Conservation (phyloP, 345 rosid genomes). For the Euphorbia tirucalli region DNA sequence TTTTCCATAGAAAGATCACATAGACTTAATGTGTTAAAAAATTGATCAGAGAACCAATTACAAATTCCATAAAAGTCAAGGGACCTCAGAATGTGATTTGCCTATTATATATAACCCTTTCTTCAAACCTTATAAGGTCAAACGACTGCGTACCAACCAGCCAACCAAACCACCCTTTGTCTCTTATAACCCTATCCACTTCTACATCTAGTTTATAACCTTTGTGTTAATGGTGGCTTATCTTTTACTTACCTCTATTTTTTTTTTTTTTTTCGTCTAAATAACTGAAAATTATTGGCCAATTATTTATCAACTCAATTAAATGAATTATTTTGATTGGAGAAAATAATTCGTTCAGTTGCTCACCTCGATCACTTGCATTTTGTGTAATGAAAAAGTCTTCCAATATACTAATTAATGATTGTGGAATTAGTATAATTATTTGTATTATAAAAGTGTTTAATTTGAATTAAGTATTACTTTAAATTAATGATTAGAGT, state of each 20-base stretch:
- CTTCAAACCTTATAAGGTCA: neutral
- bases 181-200: neutral
- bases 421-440: neutral
- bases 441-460: neutral
- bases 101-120: neutral
- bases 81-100: too few species aligned
- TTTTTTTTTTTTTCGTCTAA: too few species aligned
- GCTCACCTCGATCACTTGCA: neutral
- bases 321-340: neutral
- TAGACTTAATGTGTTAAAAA: too few species aligned
- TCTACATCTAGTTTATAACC: neutral
- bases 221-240: neutral
- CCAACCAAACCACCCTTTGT: neutral
- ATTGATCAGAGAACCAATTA: too few species aligned
- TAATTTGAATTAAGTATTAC: neutral
- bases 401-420: neutral
- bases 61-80: too few species aligned
- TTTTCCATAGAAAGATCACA: too few species aligned
- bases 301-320: neutral
- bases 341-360: neutral
- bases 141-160: conserved; percentile 11
- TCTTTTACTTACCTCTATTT: neutral
- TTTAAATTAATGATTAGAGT: neutral
- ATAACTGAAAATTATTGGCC: neutral
- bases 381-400: neutral